Evolutionary conservation across 768 basidiomycete genomes (phyloP).

Genomic region (Crucibulum laeve): DNA sequence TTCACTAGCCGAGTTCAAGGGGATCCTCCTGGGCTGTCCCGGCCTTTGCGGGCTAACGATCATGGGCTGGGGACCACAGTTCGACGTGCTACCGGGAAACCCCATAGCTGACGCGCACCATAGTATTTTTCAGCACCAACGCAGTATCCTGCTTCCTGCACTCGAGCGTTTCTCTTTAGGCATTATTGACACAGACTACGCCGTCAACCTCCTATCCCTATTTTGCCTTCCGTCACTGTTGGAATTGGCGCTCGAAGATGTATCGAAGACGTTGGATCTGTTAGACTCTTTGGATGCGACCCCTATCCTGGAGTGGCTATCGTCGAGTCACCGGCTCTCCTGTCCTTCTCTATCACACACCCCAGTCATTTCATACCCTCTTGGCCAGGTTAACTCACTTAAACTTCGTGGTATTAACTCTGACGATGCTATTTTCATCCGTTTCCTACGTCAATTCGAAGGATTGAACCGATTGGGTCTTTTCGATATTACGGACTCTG

Average conservation of each 20-base stretch:
- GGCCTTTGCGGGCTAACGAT: constrained; percentile 39
- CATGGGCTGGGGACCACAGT: constrained; percentile 41
- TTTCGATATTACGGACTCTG: too few relatives aligned
- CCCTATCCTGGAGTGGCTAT: constrained; percentile 29
- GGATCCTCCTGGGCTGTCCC: constrained; percentile 37
- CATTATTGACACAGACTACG: constrained; percentile 37
- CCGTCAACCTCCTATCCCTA: constrained; percentile 29
- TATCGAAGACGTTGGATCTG: constrained; percentile 32
- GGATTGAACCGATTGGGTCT: constrained; percentile 18
- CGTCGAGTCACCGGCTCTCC: constrained; percentile 2
- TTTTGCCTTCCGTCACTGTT: constrained; percentile 32
- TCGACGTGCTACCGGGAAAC: not conserved
- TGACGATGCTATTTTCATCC: constrained; percentile 10
- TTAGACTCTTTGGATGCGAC: constrained; percentile 28
- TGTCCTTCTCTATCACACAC: constrained; percentile 3
- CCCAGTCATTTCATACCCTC: constrained; percentile 14
- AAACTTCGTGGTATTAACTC: constrained; percentile 24
- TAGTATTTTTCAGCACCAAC: not conserved
- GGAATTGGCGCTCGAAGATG: constrained; percentile 40
- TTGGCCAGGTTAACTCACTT: constrained; percentile 21
- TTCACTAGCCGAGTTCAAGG: constrained; percentile 37
- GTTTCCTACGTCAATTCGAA: constrained; percentile 21
- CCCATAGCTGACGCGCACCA: constrained; percentile 2
- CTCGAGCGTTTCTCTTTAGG: constrained; percentile 34
- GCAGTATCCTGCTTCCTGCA: constrained; percentile 19